Base-by-base conservation (phyloP, 306 rosid genomes). In the Ceratonia siliqua region DNA sequence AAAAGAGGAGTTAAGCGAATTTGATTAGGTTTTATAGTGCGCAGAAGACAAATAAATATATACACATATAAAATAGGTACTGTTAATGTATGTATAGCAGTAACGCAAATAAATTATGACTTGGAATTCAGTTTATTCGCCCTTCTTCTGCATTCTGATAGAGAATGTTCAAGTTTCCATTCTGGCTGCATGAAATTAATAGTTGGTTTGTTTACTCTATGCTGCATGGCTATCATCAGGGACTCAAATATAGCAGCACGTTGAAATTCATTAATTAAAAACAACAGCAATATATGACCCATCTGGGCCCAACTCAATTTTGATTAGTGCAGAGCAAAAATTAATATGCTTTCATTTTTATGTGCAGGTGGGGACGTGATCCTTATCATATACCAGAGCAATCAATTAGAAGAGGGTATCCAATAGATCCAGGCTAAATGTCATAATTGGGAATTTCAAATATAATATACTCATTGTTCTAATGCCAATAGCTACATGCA, bases 191-290 rank as follows among this genome's bases (percentile, higher is more conserved):
- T 30, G 66, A 24, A 42, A 39, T 48, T 45, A n/a, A 15, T 14
- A 30, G 54, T 17, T 32, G 22, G 22, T n/a, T 53, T 20, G 55
- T 46, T 4, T 61, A 7, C 17, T n/a, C 27, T 15, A 2, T 28
- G 72, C 46, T 48, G 79, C 79, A 74, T 63, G 79, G 71, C 50
- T 36, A 5, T 74, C 24, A 50, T 13, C 18, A 22, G 33, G 3
- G 12, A 61, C 18, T 48, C 20, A 33, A 74, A 41, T 38, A 8
- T 3, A 48, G 67, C 62, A 65, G 36, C 17, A 45, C 22, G 35
- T 24, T 28, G 50, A 61, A 59, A 73, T 20, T 58, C 42, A 62
- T 62, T 20, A 10, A 36, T 20, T 2, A 11, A 38, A 38, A 62
- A 9, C 49, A 73, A 43, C n/a, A 3, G n/a, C 21, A 59, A 17